Evolutionary conservation across 345 rosid species (phyloP).

Genomic region (Ceriops decandra): DNA sequence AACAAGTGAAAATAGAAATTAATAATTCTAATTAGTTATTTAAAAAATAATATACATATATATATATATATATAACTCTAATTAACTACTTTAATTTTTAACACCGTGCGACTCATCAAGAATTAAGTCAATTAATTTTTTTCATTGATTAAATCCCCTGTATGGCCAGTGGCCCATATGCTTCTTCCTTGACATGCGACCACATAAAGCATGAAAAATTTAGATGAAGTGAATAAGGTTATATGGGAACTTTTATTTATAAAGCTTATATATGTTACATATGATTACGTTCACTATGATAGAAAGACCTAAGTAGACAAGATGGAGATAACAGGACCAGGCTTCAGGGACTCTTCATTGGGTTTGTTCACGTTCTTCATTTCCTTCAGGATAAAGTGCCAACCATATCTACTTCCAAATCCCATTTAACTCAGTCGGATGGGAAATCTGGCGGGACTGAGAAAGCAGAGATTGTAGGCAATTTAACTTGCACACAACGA

Average conservation of each 20-base stretch:
- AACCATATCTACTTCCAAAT: conserved; percentile 46
- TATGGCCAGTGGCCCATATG: conserved; percentile 40
- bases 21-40: too few relatives aligned
- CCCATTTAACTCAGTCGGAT: conserved; percentile 8
- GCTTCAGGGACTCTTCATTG: conserved; percentile 28
- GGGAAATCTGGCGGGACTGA: conserved; percentile 5
- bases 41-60: too few relatives aligned
- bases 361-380: conserved; percentile 10
- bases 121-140: too few relatives aligned
- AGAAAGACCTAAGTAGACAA: background rate
- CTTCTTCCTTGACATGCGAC: conserved; percentile 39
- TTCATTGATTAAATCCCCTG: background rate
- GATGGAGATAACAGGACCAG: background rate
- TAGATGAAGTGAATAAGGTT: background rate
- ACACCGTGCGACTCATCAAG: background rate
- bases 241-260: background rate
- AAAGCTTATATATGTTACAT: background rate
- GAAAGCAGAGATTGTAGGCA: conserved; percentile 58
- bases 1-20: too few relatives aligned
- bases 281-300: background rate
- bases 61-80: too few relatives aligned
- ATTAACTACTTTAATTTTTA: too few relatives aligned
- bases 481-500: conserved; percentile 36
- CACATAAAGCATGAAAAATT: conserved; percentile 7
- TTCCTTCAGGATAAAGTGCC: conserved; percentile 49